Conservation (phyloP, 1,284 basidiomycete species). For the Sanghuangporus baumii region DNA sequence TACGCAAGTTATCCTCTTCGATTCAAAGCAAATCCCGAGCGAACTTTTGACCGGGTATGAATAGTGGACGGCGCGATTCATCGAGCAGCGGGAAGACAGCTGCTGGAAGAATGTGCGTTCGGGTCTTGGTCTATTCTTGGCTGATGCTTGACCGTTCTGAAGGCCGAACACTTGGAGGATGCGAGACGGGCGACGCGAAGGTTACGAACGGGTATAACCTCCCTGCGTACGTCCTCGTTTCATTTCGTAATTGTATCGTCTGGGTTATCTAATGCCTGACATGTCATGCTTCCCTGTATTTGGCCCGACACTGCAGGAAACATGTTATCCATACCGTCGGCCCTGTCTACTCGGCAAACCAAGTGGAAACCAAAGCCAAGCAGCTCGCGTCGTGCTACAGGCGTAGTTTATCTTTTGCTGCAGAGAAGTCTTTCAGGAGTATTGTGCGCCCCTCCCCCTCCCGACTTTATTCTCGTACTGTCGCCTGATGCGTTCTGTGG, state of each 20-base stretch:
- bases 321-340: conserved; percentile 91
- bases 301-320: conserved; percentile 36
- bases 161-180: conserved; percentile 70
- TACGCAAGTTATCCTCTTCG: conserved; percentile 26
- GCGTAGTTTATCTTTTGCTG: conserved; percentile 58
- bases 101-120: conserved; percentile 68
- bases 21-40: not conserved
- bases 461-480: not conserved
- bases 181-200: conserved; percentile 79
- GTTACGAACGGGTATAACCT: conserved; percentile 72
- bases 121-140: conserved; percentile 14
- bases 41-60: conserved; percentile 1
- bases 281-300: not conserved
- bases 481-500: conserved; percentile 11
- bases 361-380: conserved; percentile 41
- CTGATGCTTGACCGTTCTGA: not conserved
- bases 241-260: not conserved
- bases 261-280: not conserved
- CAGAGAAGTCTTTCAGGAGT: conserved; percentile 53
- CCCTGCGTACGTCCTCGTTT: conserved; percentile 49
- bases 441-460: conserved; percentile 45
- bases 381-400: conserved; percentile 72
- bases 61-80: conserved; percentile 87
- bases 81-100: conserved; percentile 68
- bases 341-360: conserved; percentile 57